Evolutionary conservation across 495 filamentous ascomycete genomes (phyloP).

Genomic region (Penicillium pancosmium): DNA sequence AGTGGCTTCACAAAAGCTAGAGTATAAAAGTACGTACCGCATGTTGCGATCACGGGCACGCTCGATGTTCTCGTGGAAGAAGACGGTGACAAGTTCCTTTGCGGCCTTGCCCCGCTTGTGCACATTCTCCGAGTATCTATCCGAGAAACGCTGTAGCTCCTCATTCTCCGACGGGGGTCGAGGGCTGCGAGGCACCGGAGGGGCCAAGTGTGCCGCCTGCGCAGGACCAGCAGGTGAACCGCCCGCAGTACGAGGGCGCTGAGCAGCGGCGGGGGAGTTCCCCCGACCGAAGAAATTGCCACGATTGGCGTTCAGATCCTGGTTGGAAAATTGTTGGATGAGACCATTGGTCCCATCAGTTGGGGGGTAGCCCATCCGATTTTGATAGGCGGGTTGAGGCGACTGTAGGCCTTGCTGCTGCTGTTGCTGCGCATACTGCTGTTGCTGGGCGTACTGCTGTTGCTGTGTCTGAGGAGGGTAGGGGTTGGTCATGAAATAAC

Average conservation of each 20-base stretch:
- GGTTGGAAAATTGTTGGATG: slow-evolving; percentile 94
- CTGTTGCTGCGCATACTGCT: slow-evolving; percentile 67
- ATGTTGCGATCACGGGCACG: slow-evolving; percentile 88
- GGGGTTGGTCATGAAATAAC: slow-evolving; percentile 67
- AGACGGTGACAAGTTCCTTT: slow-evolving; percentile 71
- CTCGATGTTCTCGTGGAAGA: slow-evolving; percentile 96
- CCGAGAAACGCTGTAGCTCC: slow-evolving; percentile 68
- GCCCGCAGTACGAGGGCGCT: slow-evolving; percentile 79
- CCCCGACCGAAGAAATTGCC: slow-evolving; percentile 70
- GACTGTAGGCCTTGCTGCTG: slow-evolving; percentile 46
- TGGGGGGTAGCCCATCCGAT: slow-evolving; percentile 47
- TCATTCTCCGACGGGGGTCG: slow-evolving; percentile 46
- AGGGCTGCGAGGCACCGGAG: slow-evolving; percentile 60
- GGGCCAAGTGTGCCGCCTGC: slow-evolving; percentile 67
- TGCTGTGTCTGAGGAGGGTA: slow-evolving; percentile 57
- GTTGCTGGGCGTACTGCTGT: slow-evolving; percentile 51
- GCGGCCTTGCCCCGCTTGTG: slow-evolving; percentile 71
- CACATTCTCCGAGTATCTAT: slow-evolving; percentile 77
- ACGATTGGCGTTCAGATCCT: slow-evolving; percentile 80
- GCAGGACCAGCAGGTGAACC: slow-evolving; percentile 54
- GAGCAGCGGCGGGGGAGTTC: slow-evolving; percentile 66
- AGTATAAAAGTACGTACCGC: slow-evolving; percentile 57
- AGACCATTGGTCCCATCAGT: slow-evolving; percentile 76
- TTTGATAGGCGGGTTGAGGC: slow-evolving; percentile 53
- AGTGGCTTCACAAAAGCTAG: slow-evolving; percentile 1